A percentile compares a stretch with the other conserved stretches of the same genome.
phyloP scores from a whole-genome alignment of 208 protist species.

The Leishmania braziliensis region DNA sequence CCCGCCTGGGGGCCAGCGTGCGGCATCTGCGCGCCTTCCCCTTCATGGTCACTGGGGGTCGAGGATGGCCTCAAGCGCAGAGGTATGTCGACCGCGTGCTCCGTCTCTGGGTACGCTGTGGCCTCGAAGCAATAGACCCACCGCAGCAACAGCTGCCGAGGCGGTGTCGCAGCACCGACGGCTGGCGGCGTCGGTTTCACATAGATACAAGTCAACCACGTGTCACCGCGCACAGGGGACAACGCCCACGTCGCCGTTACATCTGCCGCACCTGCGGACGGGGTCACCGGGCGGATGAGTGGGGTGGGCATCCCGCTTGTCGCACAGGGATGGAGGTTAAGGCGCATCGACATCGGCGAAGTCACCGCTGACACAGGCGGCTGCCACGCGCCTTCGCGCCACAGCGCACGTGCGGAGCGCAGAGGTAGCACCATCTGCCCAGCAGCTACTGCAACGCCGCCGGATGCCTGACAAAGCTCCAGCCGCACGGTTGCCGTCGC shows the following conservation, averaged over 20 bases:
- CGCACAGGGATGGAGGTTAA: background rate
- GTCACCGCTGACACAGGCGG: background rate
- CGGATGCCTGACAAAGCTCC: conserved; percentile 2
- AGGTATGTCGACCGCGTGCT: conserved; percentile 26
- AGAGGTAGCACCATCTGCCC: conserved; percentile 2
- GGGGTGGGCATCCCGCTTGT: background rate
- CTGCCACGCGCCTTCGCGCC: background rate
- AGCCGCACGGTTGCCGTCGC: background rate
- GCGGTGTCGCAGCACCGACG: background rate
- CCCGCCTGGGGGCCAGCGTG: background rate
- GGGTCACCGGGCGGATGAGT: background rate
- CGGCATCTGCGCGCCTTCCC: background rate
- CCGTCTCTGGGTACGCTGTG: conserved; percentile 16
- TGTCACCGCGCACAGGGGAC: conserved; percentile 17
- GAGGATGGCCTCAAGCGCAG: conserved; percentile 16
- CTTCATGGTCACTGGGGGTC: background rate
- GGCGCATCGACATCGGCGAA: conserved; percentile 2
- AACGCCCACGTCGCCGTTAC: conserved; percentile 24
- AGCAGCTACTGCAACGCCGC: background rate
- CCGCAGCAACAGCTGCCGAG: conserved; percentile 19
- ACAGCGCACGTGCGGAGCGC: background rate
- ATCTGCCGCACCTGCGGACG: background rate
- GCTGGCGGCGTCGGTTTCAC: background rate
- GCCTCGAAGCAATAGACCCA: conserved; percentile 32
- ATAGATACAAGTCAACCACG: conserved; percentile 19